Evolutionary conservation across 371 early-diverging fungal species (phyloP), one percentile per base, ranked within the genome.

Genomic region (Umbelopsis sp.): DNA sequence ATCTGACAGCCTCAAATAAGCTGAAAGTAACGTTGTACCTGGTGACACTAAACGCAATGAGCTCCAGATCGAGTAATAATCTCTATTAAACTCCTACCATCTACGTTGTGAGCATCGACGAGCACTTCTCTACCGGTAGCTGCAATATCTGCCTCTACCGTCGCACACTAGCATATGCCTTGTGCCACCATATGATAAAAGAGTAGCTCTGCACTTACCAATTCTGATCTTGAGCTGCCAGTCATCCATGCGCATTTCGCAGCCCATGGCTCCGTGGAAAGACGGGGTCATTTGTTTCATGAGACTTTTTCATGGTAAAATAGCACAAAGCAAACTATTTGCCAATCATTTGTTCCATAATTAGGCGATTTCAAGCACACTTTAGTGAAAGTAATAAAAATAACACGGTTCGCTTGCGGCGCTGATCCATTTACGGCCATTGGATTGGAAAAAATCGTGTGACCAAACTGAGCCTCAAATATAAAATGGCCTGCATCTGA

Each of bases 1-100:
- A 48, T 48, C 48, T 48, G 48, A 48, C 48, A 48, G 48, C 18
- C 48, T 16, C 48, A 48, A 29, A 48, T 48, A n/a, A 48, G 18
- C 20, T 48, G 20, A 7, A 48, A 20, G 48, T 48, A 48, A 48
- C 48, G 48, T 48, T 7, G 48, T 48, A 48, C 48, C 41, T 48
- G 48, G 48, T 48, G 20, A 48, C 48, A 48, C 48, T 48, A 48
- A 48, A 48, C 48, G 48, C 48, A 48, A 48, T 16, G 25, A 52
- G 57, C 35, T 57, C 35, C 57, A 35, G 32, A 57, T 57, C 32
- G 57, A 57, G 57, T 57, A 57, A 57, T 57, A 25, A 29, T 57
- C 53, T 35, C 57, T 7, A n/a, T 57, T 16, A 57, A 57, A 57
- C 37, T 57, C 57, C 37, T 57, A 57, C 57, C 29, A 18, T 48